Evolutionary conservation across 2,329 filamentous ascomycete genomes (phyloP).

Genomic region (Xenosphaeropsis pyriputrescens): DNA sequence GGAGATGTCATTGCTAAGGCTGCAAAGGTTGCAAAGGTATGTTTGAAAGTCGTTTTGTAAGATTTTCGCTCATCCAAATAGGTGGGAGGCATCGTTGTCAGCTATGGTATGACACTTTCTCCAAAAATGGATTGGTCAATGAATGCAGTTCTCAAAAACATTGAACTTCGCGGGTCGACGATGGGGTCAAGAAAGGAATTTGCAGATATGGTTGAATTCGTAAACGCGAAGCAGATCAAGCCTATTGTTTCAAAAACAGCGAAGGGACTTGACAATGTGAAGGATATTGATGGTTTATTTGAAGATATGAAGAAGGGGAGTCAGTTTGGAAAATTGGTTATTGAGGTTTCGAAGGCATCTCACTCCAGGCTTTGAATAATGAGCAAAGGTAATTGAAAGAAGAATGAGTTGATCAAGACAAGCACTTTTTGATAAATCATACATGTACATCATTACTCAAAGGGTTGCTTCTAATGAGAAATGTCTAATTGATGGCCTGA

Average conservation of each 20-base stretch:
- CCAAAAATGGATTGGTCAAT: constrained; percentile 83
- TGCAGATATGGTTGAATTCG: constrained; percentile 76
- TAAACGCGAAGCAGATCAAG: constrained; percentile 54
- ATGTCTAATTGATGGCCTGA: no score
- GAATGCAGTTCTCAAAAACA: constrained; percentile 70
- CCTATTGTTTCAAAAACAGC: constrained; percentile 67
- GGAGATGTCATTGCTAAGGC: constrained; percentile 66
- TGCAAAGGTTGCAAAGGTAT: constrained; percentile 51
- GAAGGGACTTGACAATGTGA: constrained; percentile 58
- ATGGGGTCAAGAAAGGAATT: constrained; percentile 91
- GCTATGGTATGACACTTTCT: constrained; percentile 81
- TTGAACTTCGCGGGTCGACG: constrained; percentile 73
- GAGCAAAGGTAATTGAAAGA: no score
- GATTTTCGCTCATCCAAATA: constrained; percentile 12
- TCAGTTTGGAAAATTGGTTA: constrained; percentile 88
- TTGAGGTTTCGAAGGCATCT: constrained; percentile 36
- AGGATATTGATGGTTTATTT: constrained; percentile 71
- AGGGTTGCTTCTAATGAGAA: no score
- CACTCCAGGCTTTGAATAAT: no score
- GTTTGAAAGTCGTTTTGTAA: constrained; percentile 5
- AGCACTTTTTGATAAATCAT: no score
- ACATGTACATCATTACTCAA: no score
- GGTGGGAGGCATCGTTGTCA: constrained; percentile 66
- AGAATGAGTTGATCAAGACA: no score
- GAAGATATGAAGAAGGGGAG: constrained; percentile 73